Percentiles rank a stretch among this genome's conserved stretches.
These are phyloP conservation scores for Thoreauomyces humboldtii DNA, from an alignment of 192 early-diverging fungal species.

Conservation along the genomic window DNA sequence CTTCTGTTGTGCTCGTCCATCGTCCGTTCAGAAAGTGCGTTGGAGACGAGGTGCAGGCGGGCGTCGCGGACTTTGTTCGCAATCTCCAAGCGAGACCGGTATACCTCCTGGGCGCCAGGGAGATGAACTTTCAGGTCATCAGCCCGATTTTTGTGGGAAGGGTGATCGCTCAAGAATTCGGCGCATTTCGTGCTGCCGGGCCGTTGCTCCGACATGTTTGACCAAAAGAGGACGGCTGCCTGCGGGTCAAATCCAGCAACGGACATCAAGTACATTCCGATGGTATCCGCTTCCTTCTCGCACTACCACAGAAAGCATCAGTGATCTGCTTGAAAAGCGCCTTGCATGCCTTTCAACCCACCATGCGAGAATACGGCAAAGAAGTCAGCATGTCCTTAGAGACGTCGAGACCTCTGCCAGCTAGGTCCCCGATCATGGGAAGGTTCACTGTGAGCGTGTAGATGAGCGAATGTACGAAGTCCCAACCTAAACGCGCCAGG, in stretches of 20 bases:
- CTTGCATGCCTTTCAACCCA: neutral
- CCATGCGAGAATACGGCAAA: conserved; percentile 42
- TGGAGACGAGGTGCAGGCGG: neutral
- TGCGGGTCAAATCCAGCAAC: conserved; percentile 42
- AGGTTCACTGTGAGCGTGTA: conserved; percentile 43
- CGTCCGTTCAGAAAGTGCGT: neutral
- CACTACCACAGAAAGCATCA: conserved; percentile 17
- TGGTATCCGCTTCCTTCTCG: conserved; percentile 46
- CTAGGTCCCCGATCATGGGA: conserved; percentile 37
- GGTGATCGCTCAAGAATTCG: conserved; percentile 42
- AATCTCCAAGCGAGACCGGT: conserved; percentile 20
- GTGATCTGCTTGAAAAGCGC: neutral
- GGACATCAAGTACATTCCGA: conserved; percentile 47
- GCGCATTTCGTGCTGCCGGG: neutral
- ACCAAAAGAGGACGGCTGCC: conserved; percentile 33
- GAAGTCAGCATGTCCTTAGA: conserved; percentile 32
- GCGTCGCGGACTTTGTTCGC: neutral
- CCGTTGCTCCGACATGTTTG: neutral
- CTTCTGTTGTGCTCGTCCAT: conserved; percentile 33
- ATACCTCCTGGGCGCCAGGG: conserved; percentile 36
- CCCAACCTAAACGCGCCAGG: conserved; percentile 16
- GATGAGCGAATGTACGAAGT: conserved; percentile 35
- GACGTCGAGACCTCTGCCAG: conserved; percentile 30
- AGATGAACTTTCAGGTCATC: conserved; percentile 32
- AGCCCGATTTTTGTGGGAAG: conserved; percentile 38